Conservation (phyloP, 108 stramenopile species). For the Skeletonema costatum region DNA sequence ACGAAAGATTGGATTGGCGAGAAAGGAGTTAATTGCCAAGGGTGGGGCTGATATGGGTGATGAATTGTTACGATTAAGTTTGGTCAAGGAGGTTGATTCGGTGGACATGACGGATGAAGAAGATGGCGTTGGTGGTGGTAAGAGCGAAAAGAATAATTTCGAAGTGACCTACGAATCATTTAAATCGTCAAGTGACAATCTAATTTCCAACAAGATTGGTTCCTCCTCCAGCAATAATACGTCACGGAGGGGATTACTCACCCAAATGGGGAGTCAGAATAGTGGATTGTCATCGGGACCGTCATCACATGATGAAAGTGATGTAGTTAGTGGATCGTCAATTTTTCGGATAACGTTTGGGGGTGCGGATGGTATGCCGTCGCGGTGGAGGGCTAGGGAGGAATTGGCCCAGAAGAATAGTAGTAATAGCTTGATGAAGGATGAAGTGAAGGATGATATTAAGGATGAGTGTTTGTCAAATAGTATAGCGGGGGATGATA, state of each 20-base stretch:
- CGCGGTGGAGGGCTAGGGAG: constrained; percentile 15
- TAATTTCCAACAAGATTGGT: not conserved
- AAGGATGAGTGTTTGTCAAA: too few species aligned
- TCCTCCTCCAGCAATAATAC: too few species aligned
- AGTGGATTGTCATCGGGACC: not conserved
- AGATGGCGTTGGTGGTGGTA: not conserved
- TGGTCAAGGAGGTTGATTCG: not conserved
- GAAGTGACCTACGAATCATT: not conserved
- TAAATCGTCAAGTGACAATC: not conserved
- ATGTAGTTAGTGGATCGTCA: not conserved
- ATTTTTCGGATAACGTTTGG: not conserved
- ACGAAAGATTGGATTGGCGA: not conserved
- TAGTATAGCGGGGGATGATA: not conserved
- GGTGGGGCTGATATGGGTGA: not conserved
- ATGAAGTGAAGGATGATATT: too few species aligned
- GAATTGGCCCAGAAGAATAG: not conserved
- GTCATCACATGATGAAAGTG: not conserved
- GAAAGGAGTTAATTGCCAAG: not conserved
- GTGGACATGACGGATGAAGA: not conserved
- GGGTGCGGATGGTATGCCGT: constrained; percentile 17
- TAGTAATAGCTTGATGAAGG: not conserved
- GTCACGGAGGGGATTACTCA: not conserved
- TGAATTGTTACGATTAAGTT: not conserved
- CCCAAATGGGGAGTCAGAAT: not conserved
- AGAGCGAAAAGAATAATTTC: not conserved